These are phyloP conservation scores for Anthoceros angustus DNA, from an alignment of 225 moss, liverwort and hornwort genomes.

Conservation along the genomic window DNA sequence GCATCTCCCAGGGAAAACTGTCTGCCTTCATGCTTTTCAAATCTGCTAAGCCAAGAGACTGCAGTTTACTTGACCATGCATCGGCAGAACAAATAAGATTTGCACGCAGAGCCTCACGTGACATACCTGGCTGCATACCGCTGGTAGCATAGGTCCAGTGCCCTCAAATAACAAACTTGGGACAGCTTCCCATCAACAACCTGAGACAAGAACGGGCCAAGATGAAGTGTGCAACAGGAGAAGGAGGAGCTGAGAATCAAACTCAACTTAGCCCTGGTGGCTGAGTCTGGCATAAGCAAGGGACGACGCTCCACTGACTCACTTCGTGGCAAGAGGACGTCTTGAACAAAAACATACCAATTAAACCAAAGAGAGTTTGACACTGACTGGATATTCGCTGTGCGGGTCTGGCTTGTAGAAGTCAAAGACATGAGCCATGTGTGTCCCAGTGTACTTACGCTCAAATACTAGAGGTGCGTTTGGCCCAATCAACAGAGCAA, in stretches of 20 bases:
- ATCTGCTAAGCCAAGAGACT: slow-evolving; percentile 23
- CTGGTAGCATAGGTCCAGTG: slow-evolving; percentile 77
- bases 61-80: neutral
- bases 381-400: slow-evolving; percentile 76
- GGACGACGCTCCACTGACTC: neutral
- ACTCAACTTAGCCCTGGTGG: no score
- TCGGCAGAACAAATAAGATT: neutral
- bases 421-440: slow-evolving; percentile 87
- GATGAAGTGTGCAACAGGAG: neutral
- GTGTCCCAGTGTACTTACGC: slow-evolving; percentile 55
- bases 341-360: neutral
- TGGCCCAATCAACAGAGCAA: slow-evolving; percentile 84
- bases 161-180: slow-evolving; percentile 75
- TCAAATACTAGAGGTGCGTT: slow-evolving; percentile 85
- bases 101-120: neutral
- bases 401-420: slow-evolving; percentile 92
- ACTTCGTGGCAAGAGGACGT: neutral
- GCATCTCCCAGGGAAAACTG: slow-evolving; percentile 52
- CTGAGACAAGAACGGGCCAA: slow-evolving; percentile 10
- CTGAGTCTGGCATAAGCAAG: neutral
- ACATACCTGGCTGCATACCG: slow-evolving; percentile 65
- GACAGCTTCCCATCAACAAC: slow-evolving; percentile 90
- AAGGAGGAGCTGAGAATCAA: neutral
- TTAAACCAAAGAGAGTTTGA: neutral
- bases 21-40: slow-evolving; percentile 50